Conservation (phyloP, 805 yeast species). For the Ogataea parapolymorpha region DNA sequence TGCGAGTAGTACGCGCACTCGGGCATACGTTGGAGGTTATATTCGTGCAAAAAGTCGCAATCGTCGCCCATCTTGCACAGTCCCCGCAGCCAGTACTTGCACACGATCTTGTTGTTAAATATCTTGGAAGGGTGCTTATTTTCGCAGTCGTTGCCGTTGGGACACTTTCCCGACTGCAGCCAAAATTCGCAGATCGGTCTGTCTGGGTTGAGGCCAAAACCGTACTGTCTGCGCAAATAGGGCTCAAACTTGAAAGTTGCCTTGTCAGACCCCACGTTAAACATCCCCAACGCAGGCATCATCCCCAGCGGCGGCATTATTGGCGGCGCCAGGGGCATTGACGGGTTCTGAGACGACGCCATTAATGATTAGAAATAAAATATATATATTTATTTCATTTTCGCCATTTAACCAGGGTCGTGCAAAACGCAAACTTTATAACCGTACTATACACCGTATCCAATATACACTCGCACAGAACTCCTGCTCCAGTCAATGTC, state of each 20-base stretch:
- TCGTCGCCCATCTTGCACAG: slow-evolving; percentile 94
- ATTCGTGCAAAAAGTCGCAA: slow-evolving; percentile 95
- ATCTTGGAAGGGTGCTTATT: slow-evolving; percentile 70
- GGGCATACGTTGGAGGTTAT: slow-evolving; percentile 91
- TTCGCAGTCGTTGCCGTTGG: slow-evolving; percentile 81
- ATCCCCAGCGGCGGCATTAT: slow-evolving; percentile 14
- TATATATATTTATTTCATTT: neutral
- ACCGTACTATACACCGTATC: neutral
- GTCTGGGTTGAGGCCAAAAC: slow-evolving; percentile 82
- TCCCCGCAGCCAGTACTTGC: slow-evolving; percentile 98
- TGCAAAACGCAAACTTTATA: slow-evolving; percentile 3
- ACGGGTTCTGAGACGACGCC: slow-evolving; percentile 22
- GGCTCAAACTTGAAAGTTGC: slow-evolving; percentile 65
- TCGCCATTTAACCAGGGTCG: slow-evolving; percentile 4
- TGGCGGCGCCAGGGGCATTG: slow-evolving; percentile 11
- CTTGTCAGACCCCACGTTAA: slow-evolving; percentile 8
- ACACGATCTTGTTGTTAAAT: slow-evolving; percentile 76
- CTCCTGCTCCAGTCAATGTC: slow-evolving; percentile 3
- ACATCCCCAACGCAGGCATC: slow-evolving; percentile 9
- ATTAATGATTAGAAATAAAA: slow-evolving; percentile 3
- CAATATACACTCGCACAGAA: too few species aligned
- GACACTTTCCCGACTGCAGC: slow-evolving; percentile 62
- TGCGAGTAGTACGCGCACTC: slow-evolving; percentile 87
- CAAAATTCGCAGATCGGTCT: slow-evolving; percentile 81
- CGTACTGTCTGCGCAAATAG: slow-evolving; percentile 73